Conservation (phyloP, 371 early-diverging fungal species). For the Rhizopus delemar region DNA sequence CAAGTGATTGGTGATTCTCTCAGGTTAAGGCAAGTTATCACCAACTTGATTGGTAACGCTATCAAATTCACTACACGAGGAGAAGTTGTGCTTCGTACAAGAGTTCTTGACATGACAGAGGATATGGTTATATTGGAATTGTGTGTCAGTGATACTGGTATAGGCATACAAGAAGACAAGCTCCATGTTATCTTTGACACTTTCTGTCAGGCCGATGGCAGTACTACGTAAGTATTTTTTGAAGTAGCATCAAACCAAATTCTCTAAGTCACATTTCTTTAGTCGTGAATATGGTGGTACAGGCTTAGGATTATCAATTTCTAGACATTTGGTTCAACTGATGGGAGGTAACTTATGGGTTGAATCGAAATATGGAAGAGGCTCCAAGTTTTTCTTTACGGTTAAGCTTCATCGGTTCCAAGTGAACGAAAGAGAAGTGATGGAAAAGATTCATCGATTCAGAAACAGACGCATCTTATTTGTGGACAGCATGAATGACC, state of each 20-base stretch:
- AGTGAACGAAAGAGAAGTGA: conserved; percentile 17
- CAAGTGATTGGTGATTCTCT: conserved; percentile 75
- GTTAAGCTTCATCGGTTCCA: conserved; percentile 42
- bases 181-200: conserved; percentile 77
- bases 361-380: conserved; percentile 65
- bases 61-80: conserved; percentile 83
- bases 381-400: conserved; percentile 77
- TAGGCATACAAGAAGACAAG: conserved; percentile 79
- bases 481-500: conserved; percentile 50
- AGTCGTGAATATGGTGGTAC: conserved; percentile 83
- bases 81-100: conserved; percentile 56
- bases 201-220: conserved; percentile 81
- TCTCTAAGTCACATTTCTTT: conserved; percentile 17
- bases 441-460: conserved; percentile 49
- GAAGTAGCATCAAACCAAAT: conserved; percentile 5
- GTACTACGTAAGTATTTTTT: conserved; percentile 61
- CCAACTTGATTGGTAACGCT: conserved; percentile 81
- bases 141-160: conserved; percentile 82
- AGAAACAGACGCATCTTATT: conserved; percentile 52
- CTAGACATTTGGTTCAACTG: conserved; percentile 69
- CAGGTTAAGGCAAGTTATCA: conserved; percentile 77
- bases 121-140: conserved; percentile 58
- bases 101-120: conserved; percentile 34
- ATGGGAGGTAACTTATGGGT: conserved; percentile 85
- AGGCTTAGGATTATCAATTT: conserved; percentile 83